Evolutionary conservation across 2,329 filamentous ascomycete genomes (phyloP), one percentile per base, ranked within the genome.

Genomic region (Scopulariopsis brevicaulis): DNA sequence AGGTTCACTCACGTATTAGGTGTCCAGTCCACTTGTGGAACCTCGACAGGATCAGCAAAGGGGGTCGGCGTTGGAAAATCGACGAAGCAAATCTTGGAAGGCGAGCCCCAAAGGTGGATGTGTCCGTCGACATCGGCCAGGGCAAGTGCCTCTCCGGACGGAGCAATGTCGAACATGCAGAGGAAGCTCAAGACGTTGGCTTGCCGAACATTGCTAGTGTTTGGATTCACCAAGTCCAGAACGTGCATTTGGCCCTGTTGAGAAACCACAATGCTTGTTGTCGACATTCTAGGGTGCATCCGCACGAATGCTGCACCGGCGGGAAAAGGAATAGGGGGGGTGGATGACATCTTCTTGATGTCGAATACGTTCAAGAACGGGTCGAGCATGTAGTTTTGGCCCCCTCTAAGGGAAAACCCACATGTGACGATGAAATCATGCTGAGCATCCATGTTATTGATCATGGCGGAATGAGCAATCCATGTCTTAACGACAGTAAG

Each of bases 361-460:
- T 97, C 93, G 67, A 96, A 97, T 37, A 97, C 91, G 64, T 96
- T 96, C 60, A 96, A 90, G 59, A 97, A 85, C 0, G 91, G 90
- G 67, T 99, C 94, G 37, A 95, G 82, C 75, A 95, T 91, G 62
- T 89, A 88, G 48, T 84, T 84, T 59, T 77, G 74, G 1, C 74
- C 72, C 66, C 92, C 90, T 63, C 93, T 84, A 25, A 90, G 81
- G 1, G 93, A 96, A 72, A 90, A 96, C 40, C 94, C 94, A 70
- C 94, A 99, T 4, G 94, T 97, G 24, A 97, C 88, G 57, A 99
- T 84, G 63, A 94, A 94, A 69, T 97, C 93, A 66, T 94, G 90
- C 67, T 94, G 89, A 10, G 92, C 90, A 73, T 99, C 94, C 89
- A 99, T 96, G 69, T 97, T 93, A 70, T 90, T 96, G 68, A 99